phyloP scores from a whole-genome alignment of 257 asterid genomes.

The Solanum paucissectum region DNA sequence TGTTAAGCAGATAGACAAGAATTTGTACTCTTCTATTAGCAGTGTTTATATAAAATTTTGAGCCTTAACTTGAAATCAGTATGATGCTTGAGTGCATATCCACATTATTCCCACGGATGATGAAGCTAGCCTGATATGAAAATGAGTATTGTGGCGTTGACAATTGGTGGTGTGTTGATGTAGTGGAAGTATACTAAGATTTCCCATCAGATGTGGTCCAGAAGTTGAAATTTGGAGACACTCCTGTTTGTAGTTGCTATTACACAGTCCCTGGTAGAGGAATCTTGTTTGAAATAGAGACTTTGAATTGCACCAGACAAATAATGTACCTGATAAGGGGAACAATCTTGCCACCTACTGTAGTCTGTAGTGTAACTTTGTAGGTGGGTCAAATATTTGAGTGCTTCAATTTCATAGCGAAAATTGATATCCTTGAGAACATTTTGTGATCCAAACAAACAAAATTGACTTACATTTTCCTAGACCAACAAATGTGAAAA shows the following conservation, averaged over 20 bases:
- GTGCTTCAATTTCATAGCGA: neutral
- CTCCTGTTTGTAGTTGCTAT: neutral
- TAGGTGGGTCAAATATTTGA: neutral
- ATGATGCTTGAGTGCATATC: neutral
- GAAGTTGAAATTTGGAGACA: neutral
- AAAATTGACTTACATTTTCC: constrained; percentile 5
- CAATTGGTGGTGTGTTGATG: neutral
- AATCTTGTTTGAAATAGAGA: neutral
- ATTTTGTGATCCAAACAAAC: neutral
- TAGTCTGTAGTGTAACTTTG: neutral
- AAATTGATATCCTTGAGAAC: neutral
- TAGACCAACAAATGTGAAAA: neutral
- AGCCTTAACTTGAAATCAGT: neutral
- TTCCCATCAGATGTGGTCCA: neutral
- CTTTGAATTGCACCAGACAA: neutral
- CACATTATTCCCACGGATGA: neutral
- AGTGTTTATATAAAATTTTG: neutral
- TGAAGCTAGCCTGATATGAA: neutral
- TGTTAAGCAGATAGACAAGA: neutral
- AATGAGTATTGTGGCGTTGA: neutral
- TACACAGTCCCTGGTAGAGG: neutral
- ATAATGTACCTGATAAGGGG: neutral
- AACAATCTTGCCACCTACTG: neutral
- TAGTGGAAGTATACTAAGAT: neutral
- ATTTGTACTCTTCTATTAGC: neutral